phyloP scores from a whole-genome alignment of 257 asterid species.

The Anisodus tanguticus region DNA sequence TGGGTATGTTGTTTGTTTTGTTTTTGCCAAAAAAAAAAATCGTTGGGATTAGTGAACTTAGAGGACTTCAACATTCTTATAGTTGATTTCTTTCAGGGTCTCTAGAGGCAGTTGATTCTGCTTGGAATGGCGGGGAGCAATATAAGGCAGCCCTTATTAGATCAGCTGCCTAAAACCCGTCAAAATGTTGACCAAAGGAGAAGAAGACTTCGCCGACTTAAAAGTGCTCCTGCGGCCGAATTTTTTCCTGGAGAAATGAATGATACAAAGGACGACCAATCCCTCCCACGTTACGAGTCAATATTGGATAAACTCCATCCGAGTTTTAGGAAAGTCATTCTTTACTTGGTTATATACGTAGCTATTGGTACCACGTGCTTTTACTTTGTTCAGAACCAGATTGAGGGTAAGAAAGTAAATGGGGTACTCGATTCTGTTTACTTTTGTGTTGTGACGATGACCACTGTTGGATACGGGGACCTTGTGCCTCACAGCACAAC shows the following conservation, averaged over 20 bases:
- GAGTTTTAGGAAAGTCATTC: slow-evolving; percentile 50
- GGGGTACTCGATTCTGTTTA: slow-evolving; percentile 82
- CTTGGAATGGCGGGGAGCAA: slow-evolving; percentile 29
- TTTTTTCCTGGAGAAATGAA: slow-evolving; percentile 51
- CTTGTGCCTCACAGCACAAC: slow-evolving; percentile 68
- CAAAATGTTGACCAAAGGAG: slow-evolving; percentile 40
- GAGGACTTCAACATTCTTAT: not conserved
- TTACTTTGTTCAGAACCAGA: slow-evolving; percentile 59
- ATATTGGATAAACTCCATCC: slow-evolving; percentile 57
- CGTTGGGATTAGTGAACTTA: not conserved
- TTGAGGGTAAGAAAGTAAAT: slow-evolving; percentile 63
- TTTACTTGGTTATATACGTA: slow-evolving; percentile 59
- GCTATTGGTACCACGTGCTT: slow-evolving; percentile 66
- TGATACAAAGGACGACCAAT: slow-evolving; percentile 34
- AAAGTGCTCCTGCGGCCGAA: slow-evolving; percentile 75
- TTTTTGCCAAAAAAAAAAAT: too few species aligned
- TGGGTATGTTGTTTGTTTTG: not conserved
- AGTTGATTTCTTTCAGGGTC: not conserved
- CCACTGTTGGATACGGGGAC: slow-evolving; percentile 96
- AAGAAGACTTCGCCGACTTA: slow-evolving; percentile 67
- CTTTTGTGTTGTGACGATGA: slow-evolving; percentile 96
- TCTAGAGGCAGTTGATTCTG: slow-evolving; percentile 17
- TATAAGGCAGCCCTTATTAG: slow-evolving; percentile 39
- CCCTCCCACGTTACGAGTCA: slow-evolving; percentile 42
- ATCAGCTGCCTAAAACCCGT: slow-evolving; percentile 30